Conservation (phyloP, 1,139 yeast genomes). For the Kodamaea anthophila region DNA sequence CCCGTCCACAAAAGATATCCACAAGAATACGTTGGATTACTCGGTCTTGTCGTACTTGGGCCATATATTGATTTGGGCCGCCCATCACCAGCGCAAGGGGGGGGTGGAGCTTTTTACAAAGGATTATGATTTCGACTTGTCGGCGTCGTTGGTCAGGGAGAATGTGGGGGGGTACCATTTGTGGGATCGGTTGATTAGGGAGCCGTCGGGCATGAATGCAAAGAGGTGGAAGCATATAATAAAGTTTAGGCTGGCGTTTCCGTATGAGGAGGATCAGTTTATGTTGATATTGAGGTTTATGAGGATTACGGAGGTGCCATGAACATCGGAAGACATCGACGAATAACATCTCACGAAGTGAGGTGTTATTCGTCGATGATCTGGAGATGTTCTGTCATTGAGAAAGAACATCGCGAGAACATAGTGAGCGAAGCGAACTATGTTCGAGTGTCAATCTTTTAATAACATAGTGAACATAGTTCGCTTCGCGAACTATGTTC, state of each 20-base stretch:
- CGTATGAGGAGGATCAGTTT: slow-evolving; percentile 40
- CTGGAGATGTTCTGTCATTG: too few species aligned
- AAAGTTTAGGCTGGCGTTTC: slow-evolving; percentile 33
- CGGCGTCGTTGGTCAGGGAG: slow-evolving; percentile 17
- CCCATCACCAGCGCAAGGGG: slow-evolving; percentile 20
- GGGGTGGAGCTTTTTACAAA: slow-evolving; percentile 14
- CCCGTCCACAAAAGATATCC: slow-evolving; percentile 28
- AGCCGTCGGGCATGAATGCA: slow-evolving; percentile 30
- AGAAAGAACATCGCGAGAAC: not conserved
- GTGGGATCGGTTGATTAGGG: slow-evolving; percentile 39
- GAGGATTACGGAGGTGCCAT: too few species aligned
- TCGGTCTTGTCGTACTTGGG: slow-evolving; percentile 36
- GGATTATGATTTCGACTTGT: slow-evolving; percentile 17
- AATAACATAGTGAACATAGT: too few species aligned
- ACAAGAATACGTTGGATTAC: slow-evolving; percentile 36
- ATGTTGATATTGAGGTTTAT: slow-evolving; percentile 34
- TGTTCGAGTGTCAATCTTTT: not conserved
- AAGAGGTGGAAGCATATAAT: slow-evolving; percentile 44
- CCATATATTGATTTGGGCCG: slow-evolving; percentile 38
- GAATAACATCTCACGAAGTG: slow-evolving; percentile 8
- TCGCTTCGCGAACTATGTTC: too few species aligned
- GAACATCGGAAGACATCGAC: too few species aligned
- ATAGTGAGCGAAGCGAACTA: slow-evolving; percentile 1
- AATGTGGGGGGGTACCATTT: slow-evolving; percentile 39
- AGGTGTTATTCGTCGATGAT: too few species aligned